Evolutionary conservation across 345 rosid species (phyloP).

Genomic region (Raphanus sativus): DNA sequence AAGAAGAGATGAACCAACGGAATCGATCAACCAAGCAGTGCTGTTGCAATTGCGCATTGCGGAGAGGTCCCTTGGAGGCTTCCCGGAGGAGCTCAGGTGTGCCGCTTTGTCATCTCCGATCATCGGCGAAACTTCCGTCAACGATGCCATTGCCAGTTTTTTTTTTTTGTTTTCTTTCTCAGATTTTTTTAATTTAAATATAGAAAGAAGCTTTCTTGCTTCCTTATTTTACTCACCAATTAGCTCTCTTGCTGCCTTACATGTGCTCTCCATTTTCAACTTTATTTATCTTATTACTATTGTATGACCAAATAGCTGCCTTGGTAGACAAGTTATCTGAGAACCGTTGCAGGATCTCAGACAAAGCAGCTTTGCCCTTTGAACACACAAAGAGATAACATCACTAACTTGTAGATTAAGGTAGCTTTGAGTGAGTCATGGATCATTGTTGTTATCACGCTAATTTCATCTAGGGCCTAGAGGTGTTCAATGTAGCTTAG

Average conservation of each 20-base stretch:
- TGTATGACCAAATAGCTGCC: slow-evolving; percentile 62
- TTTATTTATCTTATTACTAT: background rate
- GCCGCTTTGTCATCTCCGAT: slow-evolving; percentile 42
- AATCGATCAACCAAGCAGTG: slow-evolving; percentile 60
- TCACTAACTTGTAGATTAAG: slow-evolving; percentile 62
- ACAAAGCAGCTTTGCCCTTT: slow-evolving; percentile 48
- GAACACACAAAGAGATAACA: slow-evolving; percentile 38
- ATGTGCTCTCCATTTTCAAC: background rate
- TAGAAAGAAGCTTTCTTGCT: slow-evolving; percentile 25
- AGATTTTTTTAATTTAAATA: slow-evolving; percentile 1
- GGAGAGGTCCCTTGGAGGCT: slow-evolving; percentile 66
- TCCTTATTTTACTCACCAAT: slow-evolving; percentile 32
- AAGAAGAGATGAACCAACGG: slow-evolving; percentile 45
- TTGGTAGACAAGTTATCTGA: slow-evolving; percentile 67
- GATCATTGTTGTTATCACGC: slow-evolving; percentile 63
- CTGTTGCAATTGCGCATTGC: slow-evolving; percentile 59
- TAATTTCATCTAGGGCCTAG: slow-evolving; percentile 47
- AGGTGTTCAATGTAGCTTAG: slow-evolving; percentile 57
- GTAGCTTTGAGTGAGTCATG: slow-evolving; percentile 74
- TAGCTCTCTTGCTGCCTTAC: slow-evolving; percentile 23
- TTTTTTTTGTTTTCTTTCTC: background rate
- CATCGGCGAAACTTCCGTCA: slow-evolving; percentile 52
- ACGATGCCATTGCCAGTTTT: slow-evolving; percentile 57
- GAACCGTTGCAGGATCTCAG: slow-evolving; percentile 66
- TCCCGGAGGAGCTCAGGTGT: slow-evolving; percentile 35